Percentiles rank a stretch among this genome's conserved stretches.
These are phyloP conservation scores for Sclerotinia trifoliorum DNA, from an alignment of 2,329 filamentous ascomycete species.

Conservation along the genomic window DNA sequence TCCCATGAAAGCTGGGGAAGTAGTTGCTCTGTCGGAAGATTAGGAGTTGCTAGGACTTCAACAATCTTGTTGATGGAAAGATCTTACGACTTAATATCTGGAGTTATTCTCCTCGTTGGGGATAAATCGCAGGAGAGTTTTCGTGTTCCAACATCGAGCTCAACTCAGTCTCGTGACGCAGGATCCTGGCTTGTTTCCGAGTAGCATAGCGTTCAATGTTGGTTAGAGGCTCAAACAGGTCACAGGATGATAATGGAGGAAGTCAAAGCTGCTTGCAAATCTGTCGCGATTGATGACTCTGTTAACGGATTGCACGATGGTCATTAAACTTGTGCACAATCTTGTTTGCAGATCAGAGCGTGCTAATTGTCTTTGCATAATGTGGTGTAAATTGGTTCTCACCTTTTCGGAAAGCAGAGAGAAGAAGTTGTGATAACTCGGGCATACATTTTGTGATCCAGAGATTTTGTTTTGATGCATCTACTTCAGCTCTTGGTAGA, in stretches of 20 bases:
- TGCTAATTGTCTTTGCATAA: slow-evolving; percentile 38
- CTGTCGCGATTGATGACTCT: slow-evolving; percentile 69
- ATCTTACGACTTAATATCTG: slow-evolving; percentile 48
- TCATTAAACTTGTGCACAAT: slow-evolving; percentile 67
- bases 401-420: slow-evolving; percentile 75
- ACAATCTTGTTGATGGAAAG: slow-evolving; percentile 56
- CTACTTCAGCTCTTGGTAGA: slow-evolving; percentile 73
- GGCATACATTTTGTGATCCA: slow-evolving; percentile 67
- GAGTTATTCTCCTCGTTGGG: slow-evolving; percentile 38
- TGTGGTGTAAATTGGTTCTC: slow-evolving; percentile 69
- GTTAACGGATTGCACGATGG: slow-evolving; percentile 62
- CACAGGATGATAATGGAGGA: slow-evolving; percentile 57
- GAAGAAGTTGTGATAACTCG: slow-evolving; percentile 78
- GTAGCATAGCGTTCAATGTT: slow-evolving; percentile 56
- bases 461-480: slow-evolving; percentile 79
- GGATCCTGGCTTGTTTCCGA: slow-evolving; percentile 56
- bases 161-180: slow-evolving; percentile 57
- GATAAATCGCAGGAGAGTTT: slow-evolving; percentile 47
- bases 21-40: slow-evolving; percentile 63
- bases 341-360: neutral
- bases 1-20: slow-evolving; percentile 57
- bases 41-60: slow-evolving; percentile 66
- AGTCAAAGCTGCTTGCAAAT: slow-evolving; percentile 63
- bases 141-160: slow-evolving; percentile 49
- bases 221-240: slow-evolving; percentile 54